Conservation (phyloP, 176 grass and related monocot genomes). For the Cymbopogon citratus region DNA sequence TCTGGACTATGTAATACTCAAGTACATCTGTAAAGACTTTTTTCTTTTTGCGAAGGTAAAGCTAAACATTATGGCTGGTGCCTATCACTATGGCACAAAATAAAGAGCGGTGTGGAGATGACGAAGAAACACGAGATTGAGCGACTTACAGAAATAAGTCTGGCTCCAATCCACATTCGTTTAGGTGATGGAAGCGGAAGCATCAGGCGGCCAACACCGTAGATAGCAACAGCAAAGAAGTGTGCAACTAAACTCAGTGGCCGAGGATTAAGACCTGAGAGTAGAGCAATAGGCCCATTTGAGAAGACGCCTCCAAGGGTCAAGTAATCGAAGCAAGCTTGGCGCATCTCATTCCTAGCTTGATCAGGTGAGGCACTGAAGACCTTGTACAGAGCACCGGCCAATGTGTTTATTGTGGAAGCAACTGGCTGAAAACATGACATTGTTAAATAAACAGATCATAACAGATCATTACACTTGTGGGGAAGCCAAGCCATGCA, state of each 20-base stretch:
- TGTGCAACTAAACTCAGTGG: constrained; percentile 85
- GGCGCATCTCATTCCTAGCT: constrained; percentile 88
- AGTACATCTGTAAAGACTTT: too few relatives aligned
- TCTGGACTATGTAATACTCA: too few relatives aligned
- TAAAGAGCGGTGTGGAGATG: too few relatives aligned
- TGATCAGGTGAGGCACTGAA: constrained; percentile 81
- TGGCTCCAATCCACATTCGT: too few relatives aligned
- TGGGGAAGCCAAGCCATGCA: neutral
- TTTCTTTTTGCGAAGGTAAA: too few relatives aligned
- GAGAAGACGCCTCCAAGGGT: constrained; percentile 86
- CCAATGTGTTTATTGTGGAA: constrained; percentile 94
- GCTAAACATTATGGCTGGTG: too few relatives aligned
- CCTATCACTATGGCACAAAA: too few relatives aligned
- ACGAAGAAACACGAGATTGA: too few relatives aligned
- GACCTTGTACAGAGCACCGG: constrained; percentile 95
- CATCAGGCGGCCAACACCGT: too few relatives aligned
- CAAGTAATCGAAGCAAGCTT: constrained; percentile 95
- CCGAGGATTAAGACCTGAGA: constrained; percentile 89
- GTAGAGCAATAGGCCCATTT: constrained; percentile 70
- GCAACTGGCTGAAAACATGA: constrained; percentile 69
- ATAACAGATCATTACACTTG: neutral
- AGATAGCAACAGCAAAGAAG: constrained; percentile 97
- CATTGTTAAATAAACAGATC: constrained; percentile 4
- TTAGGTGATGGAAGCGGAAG: too few relatives aligned
- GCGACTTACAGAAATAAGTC: too few relatives aligned